These are phyloP conservation scores for Posidonia australis DNA, from an alignment of 106 monocot genomes.

Conservation along the genomic window DNA sequence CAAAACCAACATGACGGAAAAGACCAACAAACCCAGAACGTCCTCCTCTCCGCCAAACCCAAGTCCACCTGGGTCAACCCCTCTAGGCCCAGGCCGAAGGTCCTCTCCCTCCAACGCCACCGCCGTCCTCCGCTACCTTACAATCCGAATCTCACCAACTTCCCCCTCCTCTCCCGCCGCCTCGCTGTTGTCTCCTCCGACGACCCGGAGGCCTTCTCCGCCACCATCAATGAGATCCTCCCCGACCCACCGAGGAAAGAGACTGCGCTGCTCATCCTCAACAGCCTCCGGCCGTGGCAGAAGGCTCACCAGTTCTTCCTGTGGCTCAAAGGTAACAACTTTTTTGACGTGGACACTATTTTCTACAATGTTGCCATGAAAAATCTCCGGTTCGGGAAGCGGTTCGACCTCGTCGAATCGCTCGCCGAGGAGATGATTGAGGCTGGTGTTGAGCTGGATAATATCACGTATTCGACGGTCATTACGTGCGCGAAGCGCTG, in stretches of 20 bases:
- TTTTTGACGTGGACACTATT: slow-evolving; percentile 58
- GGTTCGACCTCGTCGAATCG: slow-evolving; percentile 41
- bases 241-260: slow-evolving; percentile 21
- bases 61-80: slow-evolving; percentile 88
- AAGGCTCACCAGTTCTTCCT: slow-evolving; percentile 45
- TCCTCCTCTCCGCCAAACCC: slow-evolving; percentile 16
- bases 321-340: slow-evolving; percentile 32
- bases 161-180: slow-evolving; percentile 27
- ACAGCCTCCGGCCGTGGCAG: slow-evolving; percentile 44
- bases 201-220: slow-evolving; percentile 20
- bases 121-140: slow-evolving; percentile 17
- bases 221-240: slow-evolving; percentile 18
- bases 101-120: slow-evolving; percentile 66
- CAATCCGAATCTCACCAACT: slow-evolving; percentile 16
- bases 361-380: slow-evolving; percentile 81
- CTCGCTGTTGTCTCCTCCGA: slow-evolving; percentile 14
- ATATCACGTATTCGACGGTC: slow-evolving; percentile 88
- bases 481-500: slow-evolving; percentile 68
- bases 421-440: slow-evolving; percentile 64
- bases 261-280: slow-evolving; percentile 55
- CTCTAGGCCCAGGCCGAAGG: slow-evolving; percentile 49
- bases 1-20: not conserved
- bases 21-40: not conserved
- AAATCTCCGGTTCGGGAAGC: slow-evolving; percentile 36
- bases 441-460: slow-evolving; percentile 40